Conservation (phyloP, 495 filamentous ascomycete genomes). For the Aspergillus funiculosus region DNA sequence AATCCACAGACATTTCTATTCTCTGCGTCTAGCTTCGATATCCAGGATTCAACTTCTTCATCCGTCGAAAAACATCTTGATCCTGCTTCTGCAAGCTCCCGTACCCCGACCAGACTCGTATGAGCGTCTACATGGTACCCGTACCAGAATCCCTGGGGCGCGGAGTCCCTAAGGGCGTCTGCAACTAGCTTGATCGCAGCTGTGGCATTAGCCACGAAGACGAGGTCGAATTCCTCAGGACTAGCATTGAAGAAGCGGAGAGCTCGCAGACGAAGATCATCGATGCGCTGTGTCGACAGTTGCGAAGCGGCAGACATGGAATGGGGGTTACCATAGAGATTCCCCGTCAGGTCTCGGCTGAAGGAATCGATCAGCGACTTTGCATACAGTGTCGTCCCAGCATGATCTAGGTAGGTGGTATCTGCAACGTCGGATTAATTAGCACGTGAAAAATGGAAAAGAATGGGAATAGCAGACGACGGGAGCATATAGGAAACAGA, state of each 20-base stretch:
- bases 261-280: conserved; percentile 66
- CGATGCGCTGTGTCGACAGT: conserved; percentile 63
- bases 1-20: conserved; percentile 35
- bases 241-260: conserved; percentile 80
- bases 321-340: conserved; percentile 87
- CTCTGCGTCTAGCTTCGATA: conserved; percentile 31
- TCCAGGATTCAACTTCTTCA: conserved; percentile 63
- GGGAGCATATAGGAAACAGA: not conserved
- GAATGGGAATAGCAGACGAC: too few species aligned
- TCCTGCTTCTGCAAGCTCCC: conserved; percentile 59
- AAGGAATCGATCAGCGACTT: conserved; percentile 78
- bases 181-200: conserved; percentile 82
- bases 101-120: conserved; percentile 79
- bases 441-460: not conserved
- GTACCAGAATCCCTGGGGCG: conserved; percentile 65
- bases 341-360: conserved; percentile 65
- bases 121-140: conserved; percentile 80
- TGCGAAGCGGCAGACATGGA: conserved; percentile 80
- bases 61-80: conserved; percentile 63
- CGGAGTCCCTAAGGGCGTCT: conserved; percentile 61
- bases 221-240: conserved; percentile 75
- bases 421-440: conserved; percentile 37
- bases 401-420: conserved; percentile 86
- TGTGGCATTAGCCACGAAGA: conserved; percentile 91
- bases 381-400: conserved; percentile 75